These are phyloP conservation scores for Hemileccinum impolitum DNA, from an alignment of 768 basidiomycete species.

Conservation along the genomic window DNA sequence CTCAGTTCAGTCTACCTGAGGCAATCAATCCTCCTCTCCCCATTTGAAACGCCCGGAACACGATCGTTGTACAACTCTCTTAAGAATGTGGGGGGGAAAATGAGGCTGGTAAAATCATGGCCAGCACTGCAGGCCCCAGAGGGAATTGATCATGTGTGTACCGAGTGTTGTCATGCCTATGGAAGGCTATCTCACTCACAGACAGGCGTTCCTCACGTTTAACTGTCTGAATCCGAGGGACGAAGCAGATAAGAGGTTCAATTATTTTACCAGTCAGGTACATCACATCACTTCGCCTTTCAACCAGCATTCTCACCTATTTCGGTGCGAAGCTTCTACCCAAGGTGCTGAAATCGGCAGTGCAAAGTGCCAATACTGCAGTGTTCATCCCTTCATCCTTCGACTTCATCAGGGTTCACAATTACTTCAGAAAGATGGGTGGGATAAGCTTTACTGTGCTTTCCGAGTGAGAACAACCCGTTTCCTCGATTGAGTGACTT, in stretches of 20 bases:
- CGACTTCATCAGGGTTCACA: slow-evolving; percentile 91
- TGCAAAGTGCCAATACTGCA: slow-evolving; percentile 84
- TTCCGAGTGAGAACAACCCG: slow-evolving; percentile 65
- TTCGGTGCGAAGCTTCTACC: slow-evolving; percentile 65
- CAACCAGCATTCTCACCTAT: neutral
- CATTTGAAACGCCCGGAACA: slow-evolving; percentile 87
- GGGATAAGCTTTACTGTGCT: slow-evolving; percentile 76
- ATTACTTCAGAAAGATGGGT: slow-evolving; percentile 72
- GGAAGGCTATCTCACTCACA: neutral
- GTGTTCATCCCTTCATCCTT: slow-evolving; percentile 94
- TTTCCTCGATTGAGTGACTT: neutral
- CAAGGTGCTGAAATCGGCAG: slow-evolving; percentile 82
- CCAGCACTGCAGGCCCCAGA: slow-evolving; percentile 73
- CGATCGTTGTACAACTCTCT: slow-evolving; percentile 77
- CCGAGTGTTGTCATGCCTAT: neutral
- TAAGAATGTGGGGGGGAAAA: slow-evolving; percentile 82
- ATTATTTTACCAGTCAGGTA: slow-evolving; percentile 84
- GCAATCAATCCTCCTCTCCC: slow-evolving; percentile 83
- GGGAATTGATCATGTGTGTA: slow-evolving; percentile 74
- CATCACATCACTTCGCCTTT: slow-evolving; percentile 2
- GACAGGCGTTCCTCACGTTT: slow-evolving; percentile 70
- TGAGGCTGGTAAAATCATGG: slow-evolving; percentile 68
- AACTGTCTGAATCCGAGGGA: slow-evolving; percentile 67
- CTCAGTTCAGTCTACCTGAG: slow-evolving; percentile 78
- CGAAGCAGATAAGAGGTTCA: slow-evolving; percentile 85